Conservation (phyloP, 169 alveolate genomes). For the Eimeria praecox region DNA sequence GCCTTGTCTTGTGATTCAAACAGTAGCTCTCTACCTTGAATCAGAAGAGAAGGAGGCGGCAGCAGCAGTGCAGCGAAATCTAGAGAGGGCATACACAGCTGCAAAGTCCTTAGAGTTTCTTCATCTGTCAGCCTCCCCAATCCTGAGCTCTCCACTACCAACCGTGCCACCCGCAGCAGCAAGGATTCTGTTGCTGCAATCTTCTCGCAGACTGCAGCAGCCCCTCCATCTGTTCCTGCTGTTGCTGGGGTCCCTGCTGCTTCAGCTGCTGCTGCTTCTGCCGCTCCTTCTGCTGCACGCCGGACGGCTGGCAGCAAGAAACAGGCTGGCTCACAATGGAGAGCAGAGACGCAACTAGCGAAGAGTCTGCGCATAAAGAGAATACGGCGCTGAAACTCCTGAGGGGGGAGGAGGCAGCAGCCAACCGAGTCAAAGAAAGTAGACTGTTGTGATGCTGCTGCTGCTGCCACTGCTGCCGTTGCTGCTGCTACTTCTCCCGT, state of each 20-base stretch:
- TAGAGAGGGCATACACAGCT: background rate
- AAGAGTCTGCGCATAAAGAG: constrained; percentile 35
- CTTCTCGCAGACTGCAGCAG: background rate
- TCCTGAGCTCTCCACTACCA: background rate
- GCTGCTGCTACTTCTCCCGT: background rate
- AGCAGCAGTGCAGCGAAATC: constrained; percentile 57
- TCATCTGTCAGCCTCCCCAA: constrained; percentile 22
- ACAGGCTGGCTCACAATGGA: constrained; percentile 46
- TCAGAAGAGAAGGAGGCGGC: constrained; percentile 45
- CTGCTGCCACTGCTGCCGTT: constrained; percentile 16
- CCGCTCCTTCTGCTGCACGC: constrained; percentile 39
- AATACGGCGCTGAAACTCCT: constrained; percentile 18
- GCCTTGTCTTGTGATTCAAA: background rate
- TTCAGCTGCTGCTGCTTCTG: constrained; percentile 55
- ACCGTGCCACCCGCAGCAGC: constrained; percentile 48
- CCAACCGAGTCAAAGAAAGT: background rate
- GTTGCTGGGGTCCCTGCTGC: constrained; percentile 37
- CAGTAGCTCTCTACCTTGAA: background rate
- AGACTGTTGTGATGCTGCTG: constrained; percentile 17
- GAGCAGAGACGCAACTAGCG: constrained; percentile 35
- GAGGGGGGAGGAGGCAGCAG: constrained; percentile 47
- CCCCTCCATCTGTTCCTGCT: constrained; percentile 37
- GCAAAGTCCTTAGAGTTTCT: constrained; percentile 7
- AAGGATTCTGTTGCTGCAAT: background rate
- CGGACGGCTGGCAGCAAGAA: constrained; percentile 51